phyloP scores from a whole-genome alignment of 108 stramenopile genomes.

The Cyclotella cryptica region DNA sequence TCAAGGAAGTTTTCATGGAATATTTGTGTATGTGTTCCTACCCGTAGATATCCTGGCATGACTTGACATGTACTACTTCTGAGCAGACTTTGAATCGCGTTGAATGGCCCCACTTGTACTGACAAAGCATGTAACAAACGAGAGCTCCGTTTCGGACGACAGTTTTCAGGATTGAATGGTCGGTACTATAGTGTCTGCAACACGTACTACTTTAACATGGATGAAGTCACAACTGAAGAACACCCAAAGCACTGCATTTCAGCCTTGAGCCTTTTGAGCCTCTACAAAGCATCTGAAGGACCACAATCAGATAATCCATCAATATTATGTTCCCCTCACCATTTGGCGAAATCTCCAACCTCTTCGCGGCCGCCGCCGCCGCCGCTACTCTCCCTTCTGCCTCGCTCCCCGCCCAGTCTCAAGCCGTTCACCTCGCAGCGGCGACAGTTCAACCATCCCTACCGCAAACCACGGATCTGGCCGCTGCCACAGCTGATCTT shows the following conservation, averaged over 20 bases:
- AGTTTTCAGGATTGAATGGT: no score
- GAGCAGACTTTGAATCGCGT: no score
- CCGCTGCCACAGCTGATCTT: background rate
- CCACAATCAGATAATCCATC: background rate
- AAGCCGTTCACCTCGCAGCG: no score
- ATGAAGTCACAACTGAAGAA: background rate
- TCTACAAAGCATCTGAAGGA: background rate
- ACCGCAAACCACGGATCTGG: background rate
- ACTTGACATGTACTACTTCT: no score
- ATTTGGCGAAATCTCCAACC: background rate
- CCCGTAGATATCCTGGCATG: no score
- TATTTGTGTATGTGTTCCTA: no score
- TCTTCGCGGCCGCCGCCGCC: conserved; percentile 17
- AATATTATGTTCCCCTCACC: background rate
- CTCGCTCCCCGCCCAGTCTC: background rate
- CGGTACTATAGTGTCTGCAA: no score
- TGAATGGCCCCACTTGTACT: no score
- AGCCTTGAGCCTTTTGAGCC: conserved; percentile 18
- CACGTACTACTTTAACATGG: no score
- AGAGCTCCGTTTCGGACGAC: no score
- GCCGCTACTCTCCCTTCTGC: background rate
- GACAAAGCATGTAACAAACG: no score
- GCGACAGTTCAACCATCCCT: background rate
- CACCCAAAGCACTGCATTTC: background rate
- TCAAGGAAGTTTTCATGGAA: no score